These are phyloP conservation scores for Melanopsichium pennsylvanicum DNA, from an alignment of 1,284 basidiomycete genomes.

Conservation along the genomic window DNA sequence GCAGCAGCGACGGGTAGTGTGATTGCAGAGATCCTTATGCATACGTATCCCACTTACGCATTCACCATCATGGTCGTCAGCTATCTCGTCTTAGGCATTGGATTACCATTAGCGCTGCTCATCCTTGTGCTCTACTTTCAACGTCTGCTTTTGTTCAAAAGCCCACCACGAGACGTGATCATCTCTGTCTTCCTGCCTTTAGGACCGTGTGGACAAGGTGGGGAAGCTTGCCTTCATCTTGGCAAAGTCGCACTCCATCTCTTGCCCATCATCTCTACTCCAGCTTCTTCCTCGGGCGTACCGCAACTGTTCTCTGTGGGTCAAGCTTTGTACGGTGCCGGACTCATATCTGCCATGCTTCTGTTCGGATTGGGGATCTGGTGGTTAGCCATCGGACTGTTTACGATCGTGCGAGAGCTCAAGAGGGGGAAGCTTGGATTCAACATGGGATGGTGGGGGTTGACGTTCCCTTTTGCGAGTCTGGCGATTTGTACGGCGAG, in stretches of 20 bases:
- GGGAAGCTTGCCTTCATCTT: constrained; percentile 55
- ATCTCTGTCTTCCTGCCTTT: constrained; percentile 54
- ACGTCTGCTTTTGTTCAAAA: constrained; percentile 54
- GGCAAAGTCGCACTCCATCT: constrained; percentile 42
- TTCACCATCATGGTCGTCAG: constrained; percentile 50
- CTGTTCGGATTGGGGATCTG: constrained; percentile 54
- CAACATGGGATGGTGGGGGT: constrained; percentile 57
- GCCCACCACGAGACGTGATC: constrained; percentile 55
- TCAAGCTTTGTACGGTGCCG: constrained; percentile 54
- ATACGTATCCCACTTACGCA: constrained; percentile 43
- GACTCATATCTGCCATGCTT: constrained; percentile 49
- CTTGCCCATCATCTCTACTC: constrained; percentile 42
- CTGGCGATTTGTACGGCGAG: constrained; percentile 47
- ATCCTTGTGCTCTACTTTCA: constrained; percentile 59
- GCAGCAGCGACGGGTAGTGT: constrained; percentile 48
- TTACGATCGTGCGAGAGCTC: constrained; percentile 46
- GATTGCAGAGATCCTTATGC: constrained; percentile 45
- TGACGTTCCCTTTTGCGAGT: constrained; percentile 51
- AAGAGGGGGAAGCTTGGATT: constrained; percentile 42
- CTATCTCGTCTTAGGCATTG: constrained; percentile 55
- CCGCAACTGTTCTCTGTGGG: constrained; percentile 43
- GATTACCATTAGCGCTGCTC: constrained; percentile 48
- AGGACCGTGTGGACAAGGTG: constrained; percentile 57
- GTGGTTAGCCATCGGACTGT: constrained; percentile 50
- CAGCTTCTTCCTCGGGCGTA: constrained; percentile 26